phyloP scores from a whole-genome alignment of 306 rosid species.

The Cajanus cajan region DNA sequence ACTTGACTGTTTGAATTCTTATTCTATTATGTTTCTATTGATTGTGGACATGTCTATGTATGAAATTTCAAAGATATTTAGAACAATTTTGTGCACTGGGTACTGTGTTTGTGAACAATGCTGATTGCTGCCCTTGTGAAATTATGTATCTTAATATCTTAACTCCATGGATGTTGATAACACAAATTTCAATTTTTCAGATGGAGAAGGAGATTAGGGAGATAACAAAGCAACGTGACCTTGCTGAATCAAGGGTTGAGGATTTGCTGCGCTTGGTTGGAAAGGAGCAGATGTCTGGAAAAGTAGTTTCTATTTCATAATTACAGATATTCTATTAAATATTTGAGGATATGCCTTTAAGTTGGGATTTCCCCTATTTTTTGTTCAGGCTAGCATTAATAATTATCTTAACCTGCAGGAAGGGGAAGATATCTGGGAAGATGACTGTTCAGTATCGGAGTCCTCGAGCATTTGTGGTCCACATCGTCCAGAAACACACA shows the following conservation, averaged over 20 bases:
- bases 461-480: conserved; percentile 59
- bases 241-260: conserved; percentile 87
- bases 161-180: conserved; percentile 13
- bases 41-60: background rate
- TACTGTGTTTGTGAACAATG: background rate
- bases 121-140: background rate
- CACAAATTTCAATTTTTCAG: conserved; percentile 47
- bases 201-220: conserved; percentile 88
- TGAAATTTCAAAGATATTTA: background rate
- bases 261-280: conserved; percentile 73
- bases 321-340: conserved; percentile 16
- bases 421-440: conserved; percentile 57
- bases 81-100: conserved; percentile 5
- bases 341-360: conserved; percentile 13
- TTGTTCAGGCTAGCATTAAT: conserved; percentile 37
- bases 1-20: conserved; percentile 21
- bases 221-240: conserved; percentile 84
- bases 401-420: conserved; percentile 47
- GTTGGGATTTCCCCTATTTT: conserved; percentile 22
- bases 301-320: conserved; percentile 44
- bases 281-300: conserved; percentile 58
- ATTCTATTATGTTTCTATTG: conserved; percentile 19
- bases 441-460: conserved; percentile 76
- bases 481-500: conserved; percentile 32
- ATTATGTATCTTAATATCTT: conserved; percentile 14